phyloP scores from a whole-genome alignment of 2,329 filamentous ascomycete species.

The Cordyceps militaris region DNA sequence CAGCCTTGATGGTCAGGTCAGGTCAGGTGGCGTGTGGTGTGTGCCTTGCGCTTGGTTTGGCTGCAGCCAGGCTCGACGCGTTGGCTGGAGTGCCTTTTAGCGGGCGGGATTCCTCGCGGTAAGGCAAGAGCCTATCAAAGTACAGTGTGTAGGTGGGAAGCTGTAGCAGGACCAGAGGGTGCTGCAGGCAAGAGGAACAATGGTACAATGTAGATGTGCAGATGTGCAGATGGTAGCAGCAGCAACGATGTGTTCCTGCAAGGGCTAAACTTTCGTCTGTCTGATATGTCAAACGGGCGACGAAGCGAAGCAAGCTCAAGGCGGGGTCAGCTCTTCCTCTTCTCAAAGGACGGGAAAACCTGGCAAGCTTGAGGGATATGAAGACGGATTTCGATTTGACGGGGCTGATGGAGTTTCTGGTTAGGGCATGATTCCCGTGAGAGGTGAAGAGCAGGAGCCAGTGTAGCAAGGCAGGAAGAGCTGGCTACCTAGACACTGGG shows the following conservation, averaged over 20 bases:
- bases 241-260: not conserved
- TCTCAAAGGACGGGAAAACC: not conserved
- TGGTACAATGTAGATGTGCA: too few relatives aligned
- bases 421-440: conserved; percentile 6
- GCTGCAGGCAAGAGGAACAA: not conserved
- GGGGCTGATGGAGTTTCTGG: not conserved
- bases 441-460: not conserved
- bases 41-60: not conserved
- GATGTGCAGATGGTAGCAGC: not conserved
- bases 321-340: not conserved
- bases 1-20: not conserved
- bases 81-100: not conserved
- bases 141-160: not conserved
- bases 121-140: not conserved
- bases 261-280: not conserved
- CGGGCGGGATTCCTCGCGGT: conserved; percentile 1
- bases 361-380: not conserved
- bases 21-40: conserved; percentile 1
- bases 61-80: not conserved
- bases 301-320: not conserved
- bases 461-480: not conserved
- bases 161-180: not conserved
- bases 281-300: not conserved
- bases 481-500: not conserved
- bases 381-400: not conserved